phyloP scores from a whole-genome alignment of 1,139 yeast species.

The Yamadazyma blattariae region DNA sequence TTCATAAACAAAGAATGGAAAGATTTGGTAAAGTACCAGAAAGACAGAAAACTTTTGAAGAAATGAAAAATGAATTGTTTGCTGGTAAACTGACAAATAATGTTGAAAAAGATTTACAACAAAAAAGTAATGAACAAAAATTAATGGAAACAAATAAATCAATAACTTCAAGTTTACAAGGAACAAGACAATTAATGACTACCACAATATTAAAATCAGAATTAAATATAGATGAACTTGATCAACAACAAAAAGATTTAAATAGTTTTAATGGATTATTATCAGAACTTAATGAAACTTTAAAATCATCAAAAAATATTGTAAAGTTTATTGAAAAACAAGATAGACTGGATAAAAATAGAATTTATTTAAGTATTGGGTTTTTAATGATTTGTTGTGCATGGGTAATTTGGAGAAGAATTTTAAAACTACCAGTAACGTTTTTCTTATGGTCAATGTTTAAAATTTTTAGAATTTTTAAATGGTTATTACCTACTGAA shows the following conservation, averaged over 20 bases:
- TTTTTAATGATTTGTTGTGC: constrained; percentile 54
- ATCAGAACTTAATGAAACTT: constrained; percentile 50
- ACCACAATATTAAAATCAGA: constrained; percentile 60
- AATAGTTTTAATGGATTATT: constrained; percentile 54
- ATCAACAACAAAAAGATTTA: constrained; percentile 55
- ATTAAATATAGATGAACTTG: constrained; percentile 58
- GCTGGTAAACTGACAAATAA: constrained; percentile 9
- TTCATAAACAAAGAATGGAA: constrained; percentile 27
- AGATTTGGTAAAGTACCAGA: constrained; percentile 18
- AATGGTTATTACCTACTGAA: constrained; percentile 18
- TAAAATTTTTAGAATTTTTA: constrained; percentile 43
- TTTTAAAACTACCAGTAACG: constrained; percentile 54
- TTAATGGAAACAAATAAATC: constrained; percentile 48
- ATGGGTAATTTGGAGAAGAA: constrained; percentile 67
- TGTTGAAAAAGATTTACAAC: constrained; percentile 14
- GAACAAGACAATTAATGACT: constrained; percentile 53
- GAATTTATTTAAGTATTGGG: constrained; percentile 57
- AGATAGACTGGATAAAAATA: constrained; percentile 58
- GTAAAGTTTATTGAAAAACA: constrained; percentile 67
- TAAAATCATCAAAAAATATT: constrained; percentile 53
- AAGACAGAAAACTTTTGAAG: constrained; percentile 11
- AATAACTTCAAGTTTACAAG: constrained; percentile 51
- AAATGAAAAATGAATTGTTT: constrained; percentile 14
- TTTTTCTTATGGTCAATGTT: constrained; percentile 58
- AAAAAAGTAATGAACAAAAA: constrained; percentile 26